Conservation (phyloP, 164 flowering plant species). For the Stephania yunnanensis region DNA sequence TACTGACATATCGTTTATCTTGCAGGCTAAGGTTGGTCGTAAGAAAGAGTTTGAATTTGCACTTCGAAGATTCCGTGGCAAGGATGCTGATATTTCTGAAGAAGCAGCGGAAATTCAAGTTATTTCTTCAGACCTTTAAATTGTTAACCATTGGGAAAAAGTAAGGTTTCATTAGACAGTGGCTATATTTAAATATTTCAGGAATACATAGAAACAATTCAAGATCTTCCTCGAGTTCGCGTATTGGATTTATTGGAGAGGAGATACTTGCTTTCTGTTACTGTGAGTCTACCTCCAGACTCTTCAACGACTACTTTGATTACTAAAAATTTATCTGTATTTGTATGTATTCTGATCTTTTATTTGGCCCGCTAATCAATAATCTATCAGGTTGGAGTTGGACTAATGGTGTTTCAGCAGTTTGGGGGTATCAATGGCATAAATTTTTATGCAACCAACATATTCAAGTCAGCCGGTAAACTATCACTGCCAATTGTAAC, state of each 20-base stretch:
- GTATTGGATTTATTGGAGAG: conserved; percentile 64
- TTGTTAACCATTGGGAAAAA: background rate
- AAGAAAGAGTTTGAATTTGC: conserved; percentile 60
- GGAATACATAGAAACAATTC: conserved; percentile 66
- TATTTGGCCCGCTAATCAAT: background rate
- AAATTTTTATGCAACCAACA: conserved; percentile 53
- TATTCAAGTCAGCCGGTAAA: conserved; percentile 70
- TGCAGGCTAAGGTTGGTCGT: conserved; percentile 70
- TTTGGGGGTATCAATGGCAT: conserved; percentile 82
- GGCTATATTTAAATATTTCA: conserved; percentile 27
- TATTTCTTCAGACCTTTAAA: conserved; percentile 9
- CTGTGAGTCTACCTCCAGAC: conserved; percentile 29
- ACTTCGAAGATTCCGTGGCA: conserved; percentile 64
- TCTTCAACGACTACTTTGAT: too few species aligned
- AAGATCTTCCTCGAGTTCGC: conserved; percentile 61
- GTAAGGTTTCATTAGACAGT: conserved; percentile 1
- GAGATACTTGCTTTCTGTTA: conserved; percentile 63
- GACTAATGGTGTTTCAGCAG: conserved; percentile 76
- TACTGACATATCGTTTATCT: background rate
- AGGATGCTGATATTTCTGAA: conserved; percentile 54
- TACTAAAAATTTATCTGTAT: too few species aligned
- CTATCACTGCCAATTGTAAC: background rate
- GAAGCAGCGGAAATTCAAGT: conserved; percentile 80
- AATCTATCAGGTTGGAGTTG: conserved; percentile 64
- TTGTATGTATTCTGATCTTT: background rate